phyloP scores from a whole-genome alignment of 768 basidiomycete species.

The Boletus rufocinnamomeus region DNA sequence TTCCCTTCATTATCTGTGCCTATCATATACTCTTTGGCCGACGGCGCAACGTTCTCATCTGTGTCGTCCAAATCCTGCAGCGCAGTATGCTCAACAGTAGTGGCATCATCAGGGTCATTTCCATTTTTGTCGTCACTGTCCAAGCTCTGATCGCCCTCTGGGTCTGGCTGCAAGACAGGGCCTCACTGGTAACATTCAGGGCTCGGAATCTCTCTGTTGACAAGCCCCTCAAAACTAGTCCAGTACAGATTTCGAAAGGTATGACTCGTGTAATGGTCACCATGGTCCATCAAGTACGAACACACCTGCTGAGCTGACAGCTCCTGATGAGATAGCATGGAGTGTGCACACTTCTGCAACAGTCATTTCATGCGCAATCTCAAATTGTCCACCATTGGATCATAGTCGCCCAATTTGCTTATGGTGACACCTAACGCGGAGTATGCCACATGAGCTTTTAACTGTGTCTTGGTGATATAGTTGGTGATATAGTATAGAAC shows the following conservation, averaged over 20 bases:
- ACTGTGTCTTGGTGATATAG: not conserved
- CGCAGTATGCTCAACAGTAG: no score
- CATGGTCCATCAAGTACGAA: not conserved
- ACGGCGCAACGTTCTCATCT: no score
- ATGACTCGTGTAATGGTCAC: not conserved
- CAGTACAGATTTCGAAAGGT: not conserved
- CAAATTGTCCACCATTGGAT: not conserved
- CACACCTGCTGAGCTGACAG: not conserved
- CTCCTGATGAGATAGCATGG: not conserved
- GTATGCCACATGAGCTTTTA: not conserved
- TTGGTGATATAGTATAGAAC: not conserved
- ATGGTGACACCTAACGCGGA: not conserved
- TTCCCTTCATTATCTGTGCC: no score
- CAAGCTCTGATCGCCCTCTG: no score
- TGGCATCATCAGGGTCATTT: no score
- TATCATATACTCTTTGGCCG: no score
- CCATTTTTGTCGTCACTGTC: no score
- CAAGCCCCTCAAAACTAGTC: not conserved
- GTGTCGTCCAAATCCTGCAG: no score
- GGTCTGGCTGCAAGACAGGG: no score
- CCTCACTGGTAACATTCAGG: no score
- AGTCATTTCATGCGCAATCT: not conserved
- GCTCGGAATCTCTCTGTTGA: no score
- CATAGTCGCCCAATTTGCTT: not conserved
- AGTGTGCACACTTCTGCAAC: not conserved